Evolutionary conservation across 2,329 filamentous ascomycete species (phyloP), one percentile per base, ranked within the genome.

Genomic region (Trichocomaceae sp.): DNA sequence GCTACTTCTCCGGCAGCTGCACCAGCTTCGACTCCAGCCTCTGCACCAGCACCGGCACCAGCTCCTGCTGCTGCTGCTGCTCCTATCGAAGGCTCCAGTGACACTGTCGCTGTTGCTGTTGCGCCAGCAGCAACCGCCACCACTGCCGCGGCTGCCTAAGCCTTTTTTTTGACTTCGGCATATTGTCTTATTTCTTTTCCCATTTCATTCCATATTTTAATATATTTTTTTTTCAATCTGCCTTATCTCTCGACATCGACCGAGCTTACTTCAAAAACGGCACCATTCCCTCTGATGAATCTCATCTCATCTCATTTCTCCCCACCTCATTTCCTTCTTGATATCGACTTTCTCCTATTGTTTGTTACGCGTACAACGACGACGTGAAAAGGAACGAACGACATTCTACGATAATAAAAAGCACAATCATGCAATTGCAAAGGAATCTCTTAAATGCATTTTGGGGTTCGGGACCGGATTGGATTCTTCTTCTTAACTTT

Each of bases 1-100:
- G 70, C 75, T 57, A 69, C 75, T 29, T 64, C 75, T 54, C 67
- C 76, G 49, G 72, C 72, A 55, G 75, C 75, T 60, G 52, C 63
- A 46, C 55, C 63, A 51, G 59, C 63, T 53, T 66, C 71, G 29
- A 41, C 62, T 57, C 69, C 72, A 57, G 69, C 72, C 19, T 47
- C 59, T 35, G 63, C 69, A 55, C 67, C 70, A 54, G 71, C 75
- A 42, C 69, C 71, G 49, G 61, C 64, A 31, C 69, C 48, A 65
- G 69, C 17, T 19, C 23, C 23, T 26, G 23, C 54, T 54, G 69
- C 71, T 57, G 73, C 26, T 29, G 26, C 31, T 35, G 9, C 31
- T 35, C 31, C 31, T 15, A 23, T 75, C 51, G 72, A 76, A 57
- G 62, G 67, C 49, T 55, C 63, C 50, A 60, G 62, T 47, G 67